A percentile compares a stretch with the other conserved stretches of the same genome.
These are phyloP conservation scores for Plasmodium vivax DNA, from an alignment of 169 alveolate genomes.

Conservation along the genomic window DNA sequence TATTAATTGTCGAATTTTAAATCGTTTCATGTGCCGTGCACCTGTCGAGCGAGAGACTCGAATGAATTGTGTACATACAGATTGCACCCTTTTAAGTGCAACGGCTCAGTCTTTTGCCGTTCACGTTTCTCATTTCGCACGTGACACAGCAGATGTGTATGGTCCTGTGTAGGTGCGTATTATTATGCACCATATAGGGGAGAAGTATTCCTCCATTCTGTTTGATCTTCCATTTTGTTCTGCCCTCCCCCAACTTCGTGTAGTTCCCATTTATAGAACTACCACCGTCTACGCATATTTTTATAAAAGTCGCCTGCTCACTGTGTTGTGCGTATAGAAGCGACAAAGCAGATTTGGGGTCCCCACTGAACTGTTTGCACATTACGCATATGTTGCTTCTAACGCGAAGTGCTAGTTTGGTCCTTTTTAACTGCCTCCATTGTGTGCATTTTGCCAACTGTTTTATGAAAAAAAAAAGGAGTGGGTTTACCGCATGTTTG, in stretches of 20 bases:
- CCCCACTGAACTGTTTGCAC: not conserved
- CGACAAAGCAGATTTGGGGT: not conserved
- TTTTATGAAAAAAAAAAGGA: not conserved
- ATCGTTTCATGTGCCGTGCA: not conserved
- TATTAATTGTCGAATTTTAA: slow-evolving; percentile 1
- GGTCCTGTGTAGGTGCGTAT: not conserved
- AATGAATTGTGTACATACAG: not conserved
- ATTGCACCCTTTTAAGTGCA: slow-evolving; percentile 6
- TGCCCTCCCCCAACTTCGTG: not conserved
- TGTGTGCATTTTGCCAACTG: not conserved
- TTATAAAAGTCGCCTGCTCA: not conserved
- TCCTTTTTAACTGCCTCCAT: not conserved
- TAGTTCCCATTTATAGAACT: not conserved
- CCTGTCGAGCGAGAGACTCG: not conserved
- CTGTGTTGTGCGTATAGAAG: not conserved
- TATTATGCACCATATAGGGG: not conserved
- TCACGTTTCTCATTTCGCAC: not conserved
- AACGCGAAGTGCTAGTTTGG: not conserved
- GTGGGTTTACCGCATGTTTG: not conserved
- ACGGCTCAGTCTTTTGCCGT: not conserved
- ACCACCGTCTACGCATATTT: not conserved
- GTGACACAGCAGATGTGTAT: not conserved
- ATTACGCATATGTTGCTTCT: not conserved
- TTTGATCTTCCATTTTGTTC: not conserved
- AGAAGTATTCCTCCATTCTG: not conserved